Percentiles rank a stretch among this genome's conserved stretches.
These are phyloP conservation scores for maize (Zea mays) DNA, from an alignment of 176 grass and related monocot species.

Conservation along the genomic window Zm-B73-REFERENCE-NAM-5.0 NC_050100.1:5804001-5804500, in stretches of 20 bases:
- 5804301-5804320: constrained; percentile 82
- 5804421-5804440: constrained; percentile 58
- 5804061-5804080: constrained; percentile 51
- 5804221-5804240: constrained; percentile 84
- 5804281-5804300: constrained; percentile 76
- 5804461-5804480: constrained; percentile 68
- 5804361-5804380: constrained; percentile 48
- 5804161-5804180: constrained; percentile 75
- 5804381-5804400: constrained; percentile 55
- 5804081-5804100: constrained; percentile 69
- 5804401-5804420: constrained; percentile 74
- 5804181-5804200: constrained; percentile 99
- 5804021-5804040: constrained; percentile 63
- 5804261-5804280: constrained; percentile 70
- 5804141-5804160: constrained; percentile 59
- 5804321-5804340: constrained; percentile 65
- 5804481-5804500: constrained; percentile 55
- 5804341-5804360: constrained; percentile 65
- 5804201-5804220: constrained; percentile 89
- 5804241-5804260: constrained; percentile 68
- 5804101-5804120: constrained; percentile 70
- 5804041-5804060: constrained; percentile 77
- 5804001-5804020: constrained; percentile 60
- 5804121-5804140: constrained; percentile 66
- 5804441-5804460: constrained; percentile 64